Evolutionary conservation across 1,284 basidiomycete genomes (phyloP).

Genomic region (Termitomyces sp.): DNA sequence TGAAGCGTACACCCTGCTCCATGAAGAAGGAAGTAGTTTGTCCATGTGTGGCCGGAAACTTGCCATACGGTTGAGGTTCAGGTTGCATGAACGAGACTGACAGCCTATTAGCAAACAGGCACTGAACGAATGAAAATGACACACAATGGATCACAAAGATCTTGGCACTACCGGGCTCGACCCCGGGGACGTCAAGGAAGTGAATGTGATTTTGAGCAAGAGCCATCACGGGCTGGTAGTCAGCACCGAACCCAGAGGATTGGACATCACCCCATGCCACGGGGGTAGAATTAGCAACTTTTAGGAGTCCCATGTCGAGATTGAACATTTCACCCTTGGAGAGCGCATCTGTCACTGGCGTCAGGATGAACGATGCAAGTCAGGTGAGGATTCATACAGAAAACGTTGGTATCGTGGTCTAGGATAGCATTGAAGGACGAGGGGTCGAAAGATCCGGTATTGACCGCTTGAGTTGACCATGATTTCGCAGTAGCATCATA

Average conservation of each 20-base stretch:
- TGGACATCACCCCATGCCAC: conserved; percentile 60
- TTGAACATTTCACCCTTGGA: conserved; percentile 56
- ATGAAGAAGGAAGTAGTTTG: conserved; percentile 77
- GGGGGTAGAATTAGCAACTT: conserved; percentile 49
- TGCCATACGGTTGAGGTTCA: conserved; percentile 59
- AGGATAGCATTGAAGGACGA: conserved; percentile 59
- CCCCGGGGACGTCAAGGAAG: conserved; percentile 70
- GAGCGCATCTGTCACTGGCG: conserved; percentile 45
- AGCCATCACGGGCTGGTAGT: conserved; percentile 70
- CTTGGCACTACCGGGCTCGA: conserved; percentile 60
- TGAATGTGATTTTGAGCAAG: conserved; percentile 77
- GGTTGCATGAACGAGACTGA: conserved; percentile 80
- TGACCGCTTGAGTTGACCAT: conserved; percentile 60
- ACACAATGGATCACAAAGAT: conserved; percentile 88
- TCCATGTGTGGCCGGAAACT: conserved; percentile 74
- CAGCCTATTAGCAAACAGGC: background rate
- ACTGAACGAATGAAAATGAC: conserved; percentile 22
- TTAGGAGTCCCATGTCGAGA: conserved; percentile 62
- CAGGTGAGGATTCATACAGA: conserved; percentile 45
- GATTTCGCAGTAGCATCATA: conserved; percentile 59
- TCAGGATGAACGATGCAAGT: conserved; percentile 4
- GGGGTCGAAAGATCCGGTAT: conserved; percentile 49
- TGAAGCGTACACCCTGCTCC: conserved; percentile 37
- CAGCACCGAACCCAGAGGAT: conserved; percentile 45
- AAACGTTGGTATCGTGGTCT: conserved; percentile 86